Evolutionary conservation across 768 basidiomycete species (phyloP).

Genomic region (Collybia sordida): DNA sequence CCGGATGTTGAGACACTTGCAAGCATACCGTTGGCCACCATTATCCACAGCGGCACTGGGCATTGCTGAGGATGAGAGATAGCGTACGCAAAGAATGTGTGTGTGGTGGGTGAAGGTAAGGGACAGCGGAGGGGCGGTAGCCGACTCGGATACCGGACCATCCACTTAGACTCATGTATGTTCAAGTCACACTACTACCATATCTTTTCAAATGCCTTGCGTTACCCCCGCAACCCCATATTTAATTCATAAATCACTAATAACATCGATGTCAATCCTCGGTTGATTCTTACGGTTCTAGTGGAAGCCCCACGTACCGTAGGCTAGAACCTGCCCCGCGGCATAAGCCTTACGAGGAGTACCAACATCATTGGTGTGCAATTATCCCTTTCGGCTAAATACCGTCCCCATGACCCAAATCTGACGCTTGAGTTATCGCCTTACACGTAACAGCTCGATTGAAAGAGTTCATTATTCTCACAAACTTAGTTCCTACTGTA

Average conservation of each 20-base stretch:
- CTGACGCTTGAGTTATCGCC: slow-evolving; percentile 8
- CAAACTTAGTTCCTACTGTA: slow-evolving; percentile 9
- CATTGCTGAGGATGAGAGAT: slow-evolving; percentile 22
- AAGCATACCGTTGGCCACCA: slow-evolving; percentile 42
- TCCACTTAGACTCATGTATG: slow-evolving; percentile 6
- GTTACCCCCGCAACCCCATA: slow-evolving; percentile 12
- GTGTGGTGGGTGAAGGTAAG: slow-evolving; percentile 16
- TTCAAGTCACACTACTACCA: slow-evolving; percentile 10
- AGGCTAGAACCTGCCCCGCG: slow-evolving; percentile 8
- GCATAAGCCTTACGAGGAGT: slow-evolving; percentile 1
- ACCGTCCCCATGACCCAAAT: slow-evolving; percentile 11
- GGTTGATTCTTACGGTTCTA: not conserved
- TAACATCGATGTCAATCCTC: not conserved
- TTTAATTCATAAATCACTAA: not conserved
- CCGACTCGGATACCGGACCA: slow-evolving; percentile 42
- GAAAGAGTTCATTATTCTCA: slow-evolving; percentile 16
- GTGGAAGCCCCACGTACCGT: not conserved
- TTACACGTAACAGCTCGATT: slow-evolving; percentile 5
- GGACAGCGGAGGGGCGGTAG: slow-evolving; percentile 27
- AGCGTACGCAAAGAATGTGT: slow-evolving; percentile 14
- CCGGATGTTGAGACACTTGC: slow-evolving; percentile 72
- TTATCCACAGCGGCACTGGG: slow-evolving; percentile 22
- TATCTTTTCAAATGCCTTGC: slow-evolving; percentile 4
- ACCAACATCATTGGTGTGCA: too few relatives aligned
- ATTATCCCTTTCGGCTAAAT: too few relatives aligned